Evolutionary conservation across 139 green algal species (phyloP).

Genomic region (Chlorella sp.): DNA sequence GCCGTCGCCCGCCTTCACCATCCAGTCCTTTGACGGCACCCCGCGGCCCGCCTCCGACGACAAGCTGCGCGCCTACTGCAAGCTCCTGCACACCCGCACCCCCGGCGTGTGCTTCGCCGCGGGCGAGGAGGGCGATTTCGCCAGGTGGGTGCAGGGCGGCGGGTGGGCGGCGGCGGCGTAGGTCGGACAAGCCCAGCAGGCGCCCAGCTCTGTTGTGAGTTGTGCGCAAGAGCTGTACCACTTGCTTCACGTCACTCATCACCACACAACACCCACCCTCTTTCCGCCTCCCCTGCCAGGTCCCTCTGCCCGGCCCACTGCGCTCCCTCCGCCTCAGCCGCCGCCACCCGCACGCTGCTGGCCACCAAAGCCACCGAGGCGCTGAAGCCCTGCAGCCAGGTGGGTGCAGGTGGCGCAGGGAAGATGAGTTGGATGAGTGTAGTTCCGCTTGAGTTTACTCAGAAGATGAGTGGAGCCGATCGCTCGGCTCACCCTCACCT

Average conservation of each 20-base stretch:
- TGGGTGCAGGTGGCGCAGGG: neutral
- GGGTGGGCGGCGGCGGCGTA: neutral
- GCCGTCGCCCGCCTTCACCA: neutral
- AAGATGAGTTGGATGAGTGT: neutral
- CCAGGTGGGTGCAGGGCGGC: neutral
- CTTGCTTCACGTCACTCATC: neutral
- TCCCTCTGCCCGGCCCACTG: neutral
- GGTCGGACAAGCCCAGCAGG: no score
- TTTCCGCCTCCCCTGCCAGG: neutral
- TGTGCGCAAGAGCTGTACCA: neutral
- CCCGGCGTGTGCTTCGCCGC: neutral
- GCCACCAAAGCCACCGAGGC: neutral
- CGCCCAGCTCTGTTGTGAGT: no score
- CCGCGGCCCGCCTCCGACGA: neutral
- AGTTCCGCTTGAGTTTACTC: no score
- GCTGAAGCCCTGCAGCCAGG: slow-evolving; percentile 9
- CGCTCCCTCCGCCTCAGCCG: neutral
- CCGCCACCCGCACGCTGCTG: neutral
- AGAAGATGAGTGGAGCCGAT: no score
- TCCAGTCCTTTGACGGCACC: neutral
- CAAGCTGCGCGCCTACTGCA: neutral
- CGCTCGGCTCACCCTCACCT: no score
- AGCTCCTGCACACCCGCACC: neutral
- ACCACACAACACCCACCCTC: neutral
- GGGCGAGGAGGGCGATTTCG: neutral